Conservation (phyloP, 768 basidiomycete genomes). For the Amanita exitialis region DNA sequence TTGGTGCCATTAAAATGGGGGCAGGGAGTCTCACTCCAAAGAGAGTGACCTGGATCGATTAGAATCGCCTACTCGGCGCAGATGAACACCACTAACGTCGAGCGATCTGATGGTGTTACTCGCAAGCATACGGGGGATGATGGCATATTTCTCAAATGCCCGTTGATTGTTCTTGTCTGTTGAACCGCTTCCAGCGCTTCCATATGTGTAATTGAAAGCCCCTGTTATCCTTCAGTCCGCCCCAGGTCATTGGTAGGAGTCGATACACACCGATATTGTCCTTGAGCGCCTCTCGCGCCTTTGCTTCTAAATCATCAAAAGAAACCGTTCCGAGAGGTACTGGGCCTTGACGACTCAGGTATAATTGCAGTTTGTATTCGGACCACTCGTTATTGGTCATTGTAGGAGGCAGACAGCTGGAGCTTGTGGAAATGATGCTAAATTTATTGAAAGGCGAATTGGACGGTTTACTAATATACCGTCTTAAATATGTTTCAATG, state of each 20-base stretch:
- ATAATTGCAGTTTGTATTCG: constrained; percentile 29
- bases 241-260: not conserved
- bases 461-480: too few relatives aligned
- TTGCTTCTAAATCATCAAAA: constrained; percentile 54
- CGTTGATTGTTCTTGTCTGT: constrained; percentile 61
- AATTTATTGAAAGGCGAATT: too few relatives aligned
- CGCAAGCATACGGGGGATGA: constrained; percentile 76
- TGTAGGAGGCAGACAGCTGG: not conserved
- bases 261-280: constrained; percentile 36
- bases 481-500: too few relatives aligned
- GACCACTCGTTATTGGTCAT: constrained; percentile 23
- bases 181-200: constrained; percentile 61
- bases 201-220: constrained; percentile 66
- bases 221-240: constrained; percentile 21
- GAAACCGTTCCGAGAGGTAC: constrained; percentile 50
- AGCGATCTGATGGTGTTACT: constrained; percentile 47
- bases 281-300: constrained; percentile 53
- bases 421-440: not conserved
- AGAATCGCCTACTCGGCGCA: not conserved
- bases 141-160: constrained; percentile 56
- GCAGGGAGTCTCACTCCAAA: constrained; percentile 55
- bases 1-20: constrained; percentile 60
- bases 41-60: constrained; percentile 43
- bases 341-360: constrained; percentile 26
- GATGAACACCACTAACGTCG: constrained; percentile 31